These are phyloP conservation scores for Bryoglossum gracile DNA, from an alignment of 495 filamentous ascomycete species.

Conservation along the genomic window DNA sequence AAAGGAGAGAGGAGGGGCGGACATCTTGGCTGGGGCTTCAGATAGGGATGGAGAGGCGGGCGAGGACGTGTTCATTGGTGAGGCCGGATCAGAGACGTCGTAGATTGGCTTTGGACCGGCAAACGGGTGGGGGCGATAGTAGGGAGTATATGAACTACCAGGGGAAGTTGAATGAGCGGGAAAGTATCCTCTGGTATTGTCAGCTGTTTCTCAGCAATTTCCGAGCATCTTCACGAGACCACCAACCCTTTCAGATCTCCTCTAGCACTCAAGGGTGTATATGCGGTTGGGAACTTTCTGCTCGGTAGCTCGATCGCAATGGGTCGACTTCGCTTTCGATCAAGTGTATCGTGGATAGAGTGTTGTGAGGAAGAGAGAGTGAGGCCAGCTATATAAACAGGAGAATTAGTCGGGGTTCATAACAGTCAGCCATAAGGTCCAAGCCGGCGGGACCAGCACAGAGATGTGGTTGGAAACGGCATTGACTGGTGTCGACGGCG, in stretches of 20 bases:
- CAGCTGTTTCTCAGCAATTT: constrained; percentile 3
- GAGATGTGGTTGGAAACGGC: too few species aligned
- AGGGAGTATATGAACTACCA: not conserved
- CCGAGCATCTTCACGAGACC: not conserved
- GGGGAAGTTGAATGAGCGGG: constrained; percentile 29
- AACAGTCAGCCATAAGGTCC: not conserved
- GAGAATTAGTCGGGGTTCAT: not conserved
- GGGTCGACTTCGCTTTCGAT: constrained; percentile 30
- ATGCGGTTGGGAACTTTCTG: constrained; percentile 19
- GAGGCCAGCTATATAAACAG: not conserved
- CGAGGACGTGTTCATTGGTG: not conserved
- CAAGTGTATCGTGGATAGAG: constrained; percentile 2
- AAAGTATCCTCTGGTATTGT: constrained; percentile 40
- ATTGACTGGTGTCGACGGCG: too few species aligned
- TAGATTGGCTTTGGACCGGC: not conserved
- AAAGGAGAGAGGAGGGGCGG: not conserved
- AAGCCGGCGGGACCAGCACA: too few species aligned
- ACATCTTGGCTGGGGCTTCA: not conserved
- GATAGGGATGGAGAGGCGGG: constrained; percentile 15
- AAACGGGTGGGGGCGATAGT: not conserved
- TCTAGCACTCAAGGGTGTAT: constrained; percentile 41
- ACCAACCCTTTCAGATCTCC: constrained; percentile 45
- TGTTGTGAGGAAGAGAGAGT: not conserved
- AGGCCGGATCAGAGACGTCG: constrained; percentile 10
- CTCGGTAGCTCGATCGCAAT: constrained; percentile 40